These are phyloP conservation scores for Curvularia sp. DNA, from an alignment of 2,329 filamentous ascomycete genomes.

Conservation along the genomic window DNA sequence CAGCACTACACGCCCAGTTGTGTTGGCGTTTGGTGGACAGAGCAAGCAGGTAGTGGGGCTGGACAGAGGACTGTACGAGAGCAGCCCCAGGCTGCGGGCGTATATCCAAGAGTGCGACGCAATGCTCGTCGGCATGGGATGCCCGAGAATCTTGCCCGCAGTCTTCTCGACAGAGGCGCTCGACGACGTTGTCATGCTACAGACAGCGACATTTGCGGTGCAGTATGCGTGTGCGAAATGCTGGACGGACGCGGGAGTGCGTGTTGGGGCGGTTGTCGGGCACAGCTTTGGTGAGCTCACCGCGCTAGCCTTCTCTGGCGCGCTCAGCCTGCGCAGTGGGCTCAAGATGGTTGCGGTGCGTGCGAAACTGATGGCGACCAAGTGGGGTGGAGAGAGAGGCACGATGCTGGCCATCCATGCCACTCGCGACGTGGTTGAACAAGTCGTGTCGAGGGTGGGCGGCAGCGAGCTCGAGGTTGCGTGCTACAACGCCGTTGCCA, in stretches of 20 bases:
- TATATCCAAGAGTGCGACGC: not conserved
- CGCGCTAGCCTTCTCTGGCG: slow-evolving; percentile 46
- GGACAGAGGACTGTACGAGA: slow-evolving; percentile 12
- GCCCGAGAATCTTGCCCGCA: not conserved
- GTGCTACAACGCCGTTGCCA: slow-evolving; percentile 50
- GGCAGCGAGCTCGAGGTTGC: slow-evolving; percentile 48
- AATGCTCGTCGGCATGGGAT: not conserved
- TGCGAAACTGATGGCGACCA: slow-evolving; percentile 37
- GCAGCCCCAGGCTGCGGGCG: slow-evolving; percentile 7
- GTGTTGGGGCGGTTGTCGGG: slow-evolving; percentile 13
- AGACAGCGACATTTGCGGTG: not conserved
- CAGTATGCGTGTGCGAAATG: not conserved
- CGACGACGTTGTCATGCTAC: slow-evolving; percentile 3
- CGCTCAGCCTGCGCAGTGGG: slow-evolving; percentile 36
- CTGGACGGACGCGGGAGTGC: not conserved
- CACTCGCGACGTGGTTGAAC: not conserved
- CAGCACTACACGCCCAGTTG: slow-evolving; percentile 11
- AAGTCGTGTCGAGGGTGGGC: not conserved
- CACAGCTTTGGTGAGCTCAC: slow-evolving; percentile 52
- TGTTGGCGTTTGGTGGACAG: slow-evolving; percentile 29
- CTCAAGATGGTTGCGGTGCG: slow-evolving; percentile 47
- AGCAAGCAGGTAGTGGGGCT: slow-evolving; percentile 17
- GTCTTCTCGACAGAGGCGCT: not conserved
- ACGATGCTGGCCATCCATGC: slow-evolving; percentile 31
- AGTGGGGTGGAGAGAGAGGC: slow-evolving; percentile 32